A percentile compares a stretch with the other conserved stretches of the same genome.
These are phyloP conservation scores for Sporothrix curviconia DNA, from an alignment of 2,329 filamentous ascomycete species.

Conservation along the genomic window DNA sequence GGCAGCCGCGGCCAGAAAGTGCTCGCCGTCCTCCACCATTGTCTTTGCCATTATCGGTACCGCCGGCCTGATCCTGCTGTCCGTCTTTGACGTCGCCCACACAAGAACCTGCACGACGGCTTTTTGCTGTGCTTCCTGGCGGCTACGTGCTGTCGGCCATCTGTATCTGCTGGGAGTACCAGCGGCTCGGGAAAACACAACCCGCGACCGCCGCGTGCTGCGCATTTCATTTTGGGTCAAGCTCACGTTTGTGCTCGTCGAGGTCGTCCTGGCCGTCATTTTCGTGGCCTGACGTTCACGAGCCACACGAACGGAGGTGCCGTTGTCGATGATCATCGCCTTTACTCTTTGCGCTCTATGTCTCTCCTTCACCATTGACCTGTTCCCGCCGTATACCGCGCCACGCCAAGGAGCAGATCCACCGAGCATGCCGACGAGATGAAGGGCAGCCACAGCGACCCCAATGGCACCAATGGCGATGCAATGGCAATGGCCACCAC, in stretches of 20 bases:
- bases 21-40: conserved; percentile 55
- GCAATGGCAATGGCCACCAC: too few species aligned
- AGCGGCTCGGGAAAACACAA: conserved; percentile 70
- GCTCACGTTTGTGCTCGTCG: conserved; percentile 73
- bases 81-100: conserved; percentile 76
- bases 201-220: conserved; percentile 66
- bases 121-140: conserved; percentile 79
- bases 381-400: conserved; percentile 65
- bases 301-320: conserved; percentile 60
- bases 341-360: conserved; percentile 84
- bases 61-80: conserved; percentile 71
- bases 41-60: conserved; percentile 68
- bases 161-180: conserved; percentile 86
- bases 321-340: conserved; percentile 71
- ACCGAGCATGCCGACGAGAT: not conserved
- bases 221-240: conserved; percentile 82
- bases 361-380: conserved; percentile 79
- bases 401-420: conserved; percentile 23
- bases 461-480: not conserved
- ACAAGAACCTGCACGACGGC: conserved; percentile 62
- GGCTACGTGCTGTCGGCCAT: conserved; percentile 82
- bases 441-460: conserved; percentile 1
- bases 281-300: conserved; percentile 57
- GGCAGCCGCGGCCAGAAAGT: conserved; percentile 55
- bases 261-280: conserved; percentile 64